A percentile compares a stretch with the other conserved stretches of the same genome.
Evolutionary conservation across 371 early-diverging fungal genomes (phyloP).

Genomic region (Sporodiniella umbellata): DNA sequence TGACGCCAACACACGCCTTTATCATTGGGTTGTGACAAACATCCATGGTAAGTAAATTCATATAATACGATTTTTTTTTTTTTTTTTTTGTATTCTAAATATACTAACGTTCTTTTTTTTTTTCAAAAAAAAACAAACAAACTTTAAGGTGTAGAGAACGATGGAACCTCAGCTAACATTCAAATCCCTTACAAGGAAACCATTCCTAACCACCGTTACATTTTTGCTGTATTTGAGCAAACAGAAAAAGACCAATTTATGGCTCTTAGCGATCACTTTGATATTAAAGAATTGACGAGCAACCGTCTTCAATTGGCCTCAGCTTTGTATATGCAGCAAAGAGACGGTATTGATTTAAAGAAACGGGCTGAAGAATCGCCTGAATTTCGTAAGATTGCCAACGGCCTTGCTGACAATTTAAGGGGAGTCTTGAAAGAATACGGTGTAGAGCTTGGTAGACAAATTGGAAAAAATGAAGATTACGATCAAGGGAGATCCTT

Average conservation of each 20-base stretch:
- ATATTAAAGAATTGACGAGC: slow-evolving; percentile 11
- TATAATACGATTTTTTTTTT: neutral
- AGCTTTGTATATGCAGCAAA: slow-evolving; percentile 17
- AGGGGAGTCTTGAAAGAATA: neutral
- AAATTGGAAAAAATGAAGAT: neutral
- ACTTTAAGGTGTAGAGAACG: slow-evolving; percentile 1
- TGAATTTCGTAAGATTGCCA: neutral
- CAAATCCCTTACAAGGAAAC: slow-evolving; percentile 1
- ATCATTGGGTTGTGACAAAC: slow-evolving; percentile 33
- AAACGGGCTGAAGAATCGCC: neutral
- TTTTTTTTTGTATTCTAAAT: neutral
- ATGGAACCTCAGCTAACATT: neutral
- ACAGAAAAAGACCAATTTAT: slow-evolving; percentile 3
- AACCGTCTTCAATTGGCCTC: slow-evolving; percentile 22
- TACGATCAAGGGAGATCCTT: neutral
- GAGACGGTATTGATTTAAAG: neutral
- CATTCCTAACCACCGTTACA: slow-evolving; percentile 19
- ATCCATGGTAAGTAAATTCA: slow-evolving; percentile 5
- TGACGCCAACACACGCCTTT: slow-evolving; percentile 24
- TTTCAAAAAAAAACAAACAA: neutral
- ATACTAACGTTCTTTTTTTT: neutral
- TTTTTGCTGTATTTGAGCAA: slow-evolving; percentile 30
- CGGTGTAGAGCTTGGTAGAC: neutral
- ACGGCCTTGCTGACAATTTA: neutral
- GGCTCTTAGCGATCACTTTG: slow-evolving; percentile 1